Evolutionary conservation across 805 yeast species (phyloP).

Genomic region (Schwanniomyces vanrijiae): DNA sequence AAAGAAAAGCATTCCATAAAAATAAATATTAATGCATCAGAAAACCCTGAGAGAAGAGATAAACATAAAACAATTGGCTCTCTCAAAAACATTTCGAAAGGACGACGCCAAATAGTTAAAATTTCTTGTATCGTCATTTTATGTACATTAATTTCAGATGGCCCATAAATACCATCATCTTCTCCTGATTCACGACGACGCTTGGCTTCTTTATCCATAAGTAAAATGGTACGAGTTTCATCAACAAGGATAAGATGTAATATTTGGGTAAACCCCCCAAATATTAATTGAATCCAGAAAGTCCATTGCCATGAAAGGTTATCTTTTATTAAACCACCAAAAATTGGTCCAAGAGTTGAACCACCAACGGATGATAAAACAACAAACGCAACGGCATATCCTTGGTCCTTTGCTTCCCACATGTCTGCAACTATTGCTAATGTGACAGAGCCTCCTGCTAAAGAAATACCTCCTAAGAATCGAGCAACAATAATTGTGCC

Average conservation of each 20-base stretch:
- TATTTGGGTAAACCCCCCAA: slow-evolving; percentile 33
- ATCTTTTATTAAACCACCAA: slow-evolving; percentile 22
- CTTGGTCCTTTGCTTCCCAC: slow-evolving; percentile 33
- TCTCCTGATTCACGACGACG: slow-evolving; percentile 34
- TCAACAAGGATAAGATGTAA: slow-evolving; percentile 33
- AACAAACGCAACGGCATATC: slow-evolving; percentile 31
- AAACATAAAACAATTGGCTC: slow-evolving; percentile 32
- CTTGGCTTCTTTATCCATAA: slow-evolving; percentile 38
- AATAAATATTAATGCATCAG: slow-evolving; percentile 41
- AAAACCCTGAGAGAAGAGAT: slow-evolving; percentile 29
- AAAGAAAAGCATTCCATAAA: slow-evolving; percentile 36
- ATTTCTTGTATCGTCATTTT: slow-evolving; percentile 22
- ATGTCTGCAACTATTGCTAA: slow-evolving; percentile 34
- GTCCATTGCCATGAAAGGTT: slow-evolving; percentile 21
- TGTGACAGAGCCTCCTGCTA: slow-evolving; percentile 36
- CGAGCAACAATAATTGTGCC: slow-evolving; percentile 24
- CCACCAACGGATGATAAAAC: slow-evolving; percentile 35
- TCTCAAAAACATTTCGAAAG: slow-evolving; percentile 20
- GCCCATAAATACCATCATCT: slow-evolving; percentile 33
- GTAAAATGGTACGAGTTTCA: slow-evolving; percentile 34
- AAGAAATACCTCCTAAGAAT: slow-evolving; percentile 28
- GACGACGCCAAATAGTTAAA: slow-evolving; percentile 34
- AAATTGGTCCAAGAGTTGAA: slow-evolving; percentile 27
- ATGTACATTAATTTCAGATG: slow-evolving; percentile 24
- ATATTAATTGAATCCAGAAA: slow-evolving; percentile 35